These are phyloP conservation scores for Mucor indicus DNA, from an alignment of 371 early-diverging fungal genomes.

Conservation along the genomic window DNA sequence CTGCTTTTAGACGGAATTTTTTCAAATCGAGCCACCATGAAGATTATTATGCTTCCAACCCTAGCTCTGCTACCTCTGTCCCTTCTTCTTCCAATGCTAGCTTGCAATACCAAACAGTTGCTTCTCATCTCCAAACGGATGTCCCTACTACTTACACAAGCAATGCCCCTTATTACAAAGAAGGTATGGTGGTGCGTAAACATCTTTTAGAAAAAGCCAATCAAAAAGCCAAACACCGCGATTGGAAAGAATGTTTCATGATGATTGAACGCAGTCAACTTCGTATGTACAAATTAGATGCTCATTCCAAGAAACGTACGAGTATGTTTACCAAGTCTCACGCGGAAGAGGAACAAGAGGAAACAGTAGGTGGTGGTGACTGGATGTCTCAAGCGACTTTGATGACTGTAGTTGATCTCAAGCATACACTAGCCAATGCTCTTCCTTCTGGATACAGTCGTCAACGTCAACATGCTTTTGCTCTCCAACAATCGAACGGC, in stretches of 20 bases:
- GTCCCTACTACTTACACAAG: constrained; percentile 15
- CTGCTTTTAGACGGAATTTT: constrained; percentile 36
- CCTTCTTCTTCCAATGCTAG: background rate
- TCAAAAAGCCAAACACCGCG: constrained; percentile 73
- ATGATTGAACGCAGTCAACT: constrained; percentile 72
- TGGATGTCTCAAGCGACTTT: constrained; percentile 22
- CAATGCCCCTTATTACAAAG: constrained; percentile 49
- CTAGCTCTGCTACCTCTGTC: constrained; percentile 10
- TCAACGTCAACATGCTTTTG: constrained; percentile 79
- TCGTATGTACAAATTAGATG: constrained; percentile 74
- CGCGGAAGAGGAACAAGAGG: background rate
- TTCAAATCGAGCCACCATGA: constrained; percentile 3
- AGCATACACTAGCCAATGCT: constrained; percentile 78
- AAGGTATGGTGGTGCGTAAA: constrained; percentile 79
- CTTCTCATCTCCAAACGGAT: constrained; percentile 19
- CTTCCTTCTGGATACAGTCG: constrained; percentile 83
- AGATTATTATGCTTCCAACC: constrained; percentile 27
- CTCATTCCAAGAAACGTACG: background rate
- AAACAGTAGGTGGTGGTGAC: constrained; percentile 12
- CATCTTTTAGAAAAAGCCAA: constrained; percentile 72
- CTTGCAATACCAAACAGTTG: constrained; percentile 27
- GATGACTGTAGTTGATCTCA: constrained; percentile 63
- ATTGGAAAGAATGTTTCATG: constrained; percentile 79
- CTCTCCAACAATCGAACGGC: constrained; percentile 77
- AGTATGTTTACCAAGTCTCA: constrained; percentile 7